Conservation (phyloP, 257 asterid species). For the Sherardia arvensis region DNA sequence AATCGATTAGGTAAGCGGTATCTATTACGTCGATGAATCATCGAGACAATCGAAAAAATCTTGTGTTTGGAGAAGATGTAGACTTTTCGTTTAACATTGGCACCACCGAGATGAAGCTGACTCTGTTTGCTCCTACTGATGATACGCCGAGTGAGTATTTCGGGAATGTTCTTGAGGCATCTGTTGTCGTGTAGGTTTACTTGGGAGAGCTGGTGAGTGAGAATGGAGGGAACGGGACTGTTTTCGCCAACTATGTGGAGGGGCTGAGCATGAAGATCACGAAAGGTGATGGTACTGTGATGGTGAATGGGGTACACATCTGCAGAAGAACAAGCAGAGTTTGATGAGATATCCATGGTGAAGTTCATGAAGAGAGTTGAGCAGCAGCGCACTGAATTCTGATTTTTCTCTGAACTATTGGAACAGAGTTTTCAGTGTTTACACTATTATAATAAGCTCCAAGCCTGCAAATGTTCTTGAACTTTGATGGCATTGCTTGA, state of each 20-base stretch:
- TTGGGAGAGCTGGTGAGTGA: constrained; percentile 34
- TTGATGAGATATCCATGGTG: no score
- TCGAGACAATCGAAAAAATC: no score
- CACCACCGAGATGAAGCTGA: constrained; percentile 27
- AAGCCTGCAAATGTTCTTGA: neutral
- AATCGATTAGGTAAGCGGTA: no score
- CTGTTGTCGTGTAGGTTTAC: constrained; percentile 47
- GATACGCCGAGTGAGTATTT: constrained; percentile 33
- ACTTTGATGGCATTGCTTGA: neutral
- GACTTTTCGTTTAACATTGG: no score
- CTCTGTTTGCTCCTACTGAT: constrained; percentile 61
- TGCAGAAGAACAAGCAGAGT: constrained; percentile 22
- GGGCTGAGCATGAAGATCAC: constrained; percentile 40
- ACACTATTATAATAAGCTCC: neutral
- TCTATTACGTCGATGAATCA: no score
- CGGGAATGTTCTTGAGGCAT: constrained; percentile 44
- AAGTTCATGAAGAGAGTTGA: no score
- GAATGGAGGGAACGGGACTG: constrained; percentile 50
- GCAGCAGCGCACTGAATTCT: no score
- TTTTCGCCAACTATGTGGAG: constrained; percentile 24
- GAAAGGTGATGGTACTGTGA: constrained; percentile 24
- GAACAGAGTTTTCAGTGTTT: no score
- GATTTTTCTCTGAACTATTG: no score
- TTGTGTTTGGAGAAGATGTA: no score
- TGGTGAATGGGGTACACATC: constrained; percentile 57